Percentiles rank a stretch among this genome's conserved stretches.
These are phyloP conservation scores for Przewalskia tangutica DNA, from an alignment of 257 asterid genomes.

Conservation along the genomic window DNA sequence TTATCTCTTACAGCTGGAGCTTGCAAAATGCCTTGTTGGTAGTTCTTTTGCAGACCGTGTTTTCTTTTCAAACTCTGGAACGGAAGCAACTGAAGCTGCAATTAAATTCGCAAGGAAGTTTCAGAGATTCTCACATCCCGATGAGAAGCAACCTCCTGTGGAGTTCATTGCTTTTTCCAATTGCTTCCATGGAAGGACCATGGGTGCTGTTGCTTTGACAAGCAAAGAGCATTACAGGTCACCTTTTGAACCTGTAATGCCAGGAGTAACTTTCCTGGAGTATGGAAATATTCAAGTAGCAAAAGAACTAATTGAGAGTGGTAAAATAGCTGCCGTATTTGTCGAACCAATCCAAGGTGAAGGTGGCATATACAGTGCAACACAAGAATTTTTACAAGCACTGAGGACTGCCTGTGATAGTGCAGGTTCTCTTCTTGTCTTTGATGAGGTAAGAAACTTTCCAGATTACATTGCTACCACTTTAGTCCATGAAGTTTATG, in stretches of 20 bases:
- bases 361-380: constrained; percentile 88
- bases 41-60: constrained; percentile 92
- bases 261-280: constrained; percentile 76
- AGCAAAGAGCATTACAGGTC: constrained; percentile 74
- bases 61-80: constrained; percentile 88
- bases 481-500: background rate
- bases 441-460: constrained; percentile 63
- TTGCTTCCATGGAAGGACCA: constrained; percentile 87
- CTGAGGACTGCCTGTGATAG: constrained; percentile 69
- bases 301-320: constrained; percentile 46
- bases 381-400: constrained; percentile 59
- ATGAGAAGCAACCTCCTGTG: constrained; percentile 40
- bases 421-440: constrained; percentile 70
- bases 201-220: constrained; percentile 90
- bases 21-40: constrained; percentile 66
- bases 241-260: constrained; percentile 94
- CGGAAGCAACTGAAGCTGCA: constrained; percentile 98
- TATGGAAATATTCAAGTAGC: constrained; percentile 70
- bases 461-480: background rate
- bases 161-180: constrained; percentile 77
- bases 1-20: constrained; percentile 56
- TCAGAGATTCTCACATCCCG: constrained; percentile 49
- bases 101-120: constrained; percentile 82
- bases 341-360: constrained; percentile 97
- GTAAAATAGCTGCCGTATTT: constrained; percentile 84